Conservation (phyloP, 2,329 filamentous ascomycete species). For the Capronia epimyces region DNA sequence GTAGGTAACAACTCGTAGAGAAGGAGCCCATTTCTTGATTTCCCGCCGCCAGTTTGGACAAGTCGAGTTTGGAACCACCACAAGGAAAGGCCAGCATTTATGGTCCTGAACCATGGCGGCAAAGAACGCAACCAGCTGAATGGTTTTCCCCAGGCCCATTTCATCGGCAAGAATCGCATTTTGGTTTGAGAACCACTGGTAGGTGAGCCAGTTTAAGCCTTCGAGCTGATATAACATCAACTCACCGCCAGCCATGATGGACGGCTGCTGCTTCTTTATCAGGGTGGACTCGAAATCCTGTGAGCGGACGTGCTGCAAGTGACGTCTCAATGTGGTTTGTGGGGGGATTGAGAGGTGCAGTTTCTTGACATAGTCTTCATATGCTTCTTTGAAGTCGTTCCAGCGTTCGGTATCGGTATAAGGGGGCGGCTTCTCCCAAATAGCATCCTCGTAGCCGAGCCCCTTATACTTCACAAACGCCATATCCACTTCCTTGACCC, state of each 20-base stretch:
- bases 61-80: constrained; percentile 91
- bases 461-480: constrained; percentile 90
- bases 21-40: constrained; percentile 87
- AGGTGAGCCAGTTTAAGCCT: constrained; percentile 90
- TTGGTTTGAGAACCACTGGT: constrained; percentile 74
- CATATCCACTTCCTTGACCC: constrained; percentile 65
- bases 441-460: constrained; percentile 79
- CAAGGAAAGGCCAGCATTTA: constrained; percentile 81
- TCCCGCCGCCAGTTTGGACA: constrained; percentile 97
- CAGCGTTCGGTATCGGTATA: constrained; percentile 63
- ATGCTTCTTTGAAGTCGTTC: constrained; percentile 74
- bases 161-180: constrained; percentile 94
- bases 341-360: constrained; percentile 63
- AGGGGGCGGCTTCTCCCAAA: constrained; percentile 78
- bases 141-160: constrained; percentile 96
- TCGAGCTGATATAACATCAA: constrained; percentile 93
- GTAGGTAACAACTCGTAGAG: constrained; percentile 82
- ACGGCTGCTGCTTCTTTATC: constrained; percentile 66
- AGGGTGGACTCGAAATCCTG: constrained; percentile 61
- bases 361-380: constrained; percentile 77
- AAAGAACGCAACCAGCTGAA: constrained; percentile 82
- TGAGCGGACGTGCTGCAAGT: constrained; percentile 62
- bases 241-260: constrained; percentile 66
- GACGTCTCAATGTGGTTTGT: constrained; percentile 54
- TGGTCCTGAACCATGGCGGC: constrained; percentile 64